Percentiles rank a stretch among this genome's conserved stretches.
Evolutionary conservation across 352 stramenopile genomes (phyloP).

Genomic region (Peronospora destructor): DNA sequence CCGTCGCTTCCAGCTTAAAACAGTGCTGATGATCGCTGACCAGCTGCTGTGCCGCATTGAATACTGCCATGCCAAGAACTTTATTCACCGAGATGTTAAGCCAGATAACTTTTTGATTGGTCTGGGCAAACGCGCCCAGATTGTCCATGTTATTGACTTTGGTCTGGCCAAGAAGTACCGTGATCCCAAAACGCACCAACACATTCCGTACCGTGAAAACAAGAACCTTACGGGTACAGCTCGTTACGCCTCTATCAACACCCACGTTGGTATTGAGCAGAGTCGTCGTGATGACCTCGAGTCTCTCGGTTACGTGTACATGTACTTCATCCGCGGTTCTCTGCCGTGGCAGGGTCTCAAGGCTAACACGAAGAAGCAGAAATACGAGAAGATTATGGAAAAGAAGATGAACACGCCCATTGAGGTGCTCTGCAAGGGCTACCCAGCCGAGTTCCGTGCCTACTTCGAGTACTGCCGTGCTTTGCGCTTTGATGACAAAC

Average conservation of each 20-base stretch:
- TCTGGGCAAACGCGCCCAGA: constrained; percentile 80
- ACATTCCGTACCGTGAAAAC: constrained; percentile 89
- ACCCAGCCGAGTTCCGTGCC: constrained; percentile 93
- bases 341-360: constrained; percentile 98
- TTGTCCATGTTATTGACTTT: constrained; percentile 86
- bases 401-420: constrained; percentile 96
- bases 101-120: constrained; percentile 89
- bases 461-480: constrained; percentile 94
- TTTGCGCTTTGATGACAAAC: constrained; percentile 84
- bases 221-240: constrained; percentile 93
- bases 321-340: constrained; percentile 92
- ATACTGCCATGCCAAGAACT: constrained; percentile 87
- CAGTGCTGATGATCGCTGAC: constrained; percentile 91
- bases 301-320: constrained; percentile 93
- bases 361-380: constrained; percentile 91
- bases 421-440: constrained; percentile 90
- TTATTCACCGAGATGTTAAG: constrained; percentile 88
- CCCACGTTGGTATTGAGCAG: constrained; percentile 97
- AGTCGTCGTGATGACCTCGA: constrained; percentile 96
- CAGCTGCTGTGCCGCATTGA: constrained; percentile 82
- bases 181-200: constrained; percentile 83
- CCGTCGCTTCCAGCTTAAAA: constrained; percentile 91
- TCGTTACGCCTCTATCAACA: constrained; percentile 98
- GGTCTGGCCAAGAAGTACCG: constrained; percentile 88
- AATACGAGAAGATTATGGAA: constrained; percentile 99